phyloP scores from a whole-genome alignment of 164 flowering plant species.

The Liquidambar formosana region DNA sequence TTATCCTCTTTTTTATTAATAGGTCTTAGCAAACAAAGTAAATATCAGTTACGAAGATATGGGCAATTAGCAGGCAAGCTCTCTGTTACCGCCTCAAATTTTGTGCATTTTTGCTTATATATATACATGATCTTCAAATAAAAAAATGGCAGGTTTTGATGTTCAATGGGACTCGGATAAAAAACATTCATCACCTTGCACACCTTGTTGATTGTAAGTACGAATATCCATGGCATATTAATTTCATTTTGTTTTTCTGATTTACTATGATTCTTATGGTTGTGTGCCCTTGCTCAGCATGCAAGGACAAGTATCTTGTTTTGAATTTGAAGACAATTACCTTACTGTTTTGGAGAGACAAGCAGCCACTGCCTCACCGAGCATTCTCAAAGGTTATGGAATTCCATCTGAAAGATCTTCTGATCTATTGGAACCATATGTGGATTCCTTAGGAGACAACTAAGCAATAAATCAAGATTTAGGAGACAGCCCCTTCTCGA shows the following conservation, averaged over 20 bases:
- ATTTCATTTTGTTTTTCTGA: neutral
- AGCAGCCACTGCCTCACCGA: constrained; percentile 61
- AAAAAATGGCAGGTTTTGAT: constrained; percentile 66
- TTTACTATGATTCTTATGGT: constrained; percentile 4
- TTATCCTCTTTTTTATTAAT: neutral
- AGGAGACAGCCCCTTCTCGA: constrained; percentile 69
- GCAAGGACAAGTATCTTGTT: constrained; percentile 72
- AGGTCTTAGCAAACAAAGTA: constrained; percentile 92
- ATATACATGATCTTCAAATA: neutral
- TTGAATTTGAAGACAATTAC: constrained; percentile 91
- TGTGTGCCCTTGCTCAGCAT: constrained; percentile 46
- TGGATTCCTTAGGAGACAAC: constrained; percentile 46
- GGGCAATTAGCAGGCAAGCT: constrained; percentile 86
- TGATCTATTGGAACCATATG: constrained; percentile 73
- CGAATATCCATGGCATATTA: neutral
- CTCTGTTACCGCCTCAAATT: neutral
- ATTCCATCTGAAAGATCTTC: constrained; percentile 83
- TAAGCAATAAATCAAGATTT: constrained; percentile 36
- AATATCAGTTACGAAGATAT: constrained; percentile 93
- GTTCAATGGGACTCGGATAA: constrained; percentile 78
- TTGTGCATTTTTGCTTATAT: neutral
- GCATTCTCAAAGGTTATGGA: constrained; percentile 79
- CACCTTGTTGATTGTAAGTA: constrained; percentile 88
- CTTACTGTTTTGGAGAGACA: constrained; percentile 79
- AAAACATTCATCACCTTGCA: constrained; percentile 85